These are phyloP conservation scores for Globisporangium heterothallicum DNA, from an alignment of 352 stramenopile species.

Conservation along the genomic window DNA sequence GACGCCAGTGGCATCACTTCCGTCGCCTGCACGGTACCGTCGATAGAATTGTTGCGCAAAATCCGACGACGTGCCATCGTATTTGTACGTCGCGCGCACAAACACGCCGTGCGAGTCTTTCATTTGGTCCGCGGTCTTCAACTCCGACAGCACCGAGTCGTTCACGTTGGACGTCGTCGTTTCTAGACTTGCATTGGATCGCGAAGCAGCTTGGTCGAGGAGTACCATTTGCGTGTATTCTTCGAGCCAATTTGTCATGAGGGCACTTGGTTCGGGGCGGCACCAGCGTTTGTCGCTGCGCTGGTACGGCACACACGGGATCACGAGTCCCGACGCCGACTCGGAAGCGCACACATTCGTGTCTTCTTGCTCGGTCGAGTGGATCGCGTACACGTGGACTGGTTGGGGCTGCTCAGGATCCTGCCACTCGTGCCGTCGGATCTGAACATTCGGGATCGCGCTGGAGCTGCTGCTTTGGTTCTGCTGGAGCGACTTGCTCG, in stretches of 20 bases:
- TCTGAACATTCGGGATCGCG: not conserved
- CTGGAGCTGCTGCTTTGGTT: not conserved
- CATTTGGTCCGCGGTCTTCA: not conserved
- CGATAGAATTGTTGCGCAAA: constrained; percentile 31
- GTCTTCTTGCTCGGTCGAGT: not conserved
- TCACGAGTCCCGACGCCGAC: not conserved
- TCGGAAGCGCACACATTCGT: not conserved
- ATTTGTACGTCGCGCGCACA: constrained; percentile 13
- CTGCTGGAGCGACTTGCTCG: not conserved
- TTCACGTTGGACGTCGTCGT: not conserved
- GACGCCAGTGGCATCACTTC: too few relatives aligned
- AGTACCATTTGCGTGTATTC: constrained; percentile 2
- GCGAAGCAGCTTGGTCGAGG: not conserved
- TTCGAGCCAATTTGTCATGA: constrained; percentile 12
- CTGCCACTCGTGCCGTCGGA: constrained; percentile 2
- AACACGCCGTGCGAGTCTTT: constrained; percentile 16
- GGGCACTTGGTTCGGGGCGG: not conserved
- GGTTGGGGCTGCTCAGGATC: not conserved
- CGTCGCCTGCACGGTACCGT: constrained; percentile 14
- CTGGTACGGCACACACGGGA: constrained; percentile 11
- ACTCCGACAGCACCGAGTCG: not conserved
- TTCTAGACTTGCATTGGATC: not conserved
- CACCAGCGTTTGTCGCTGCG: constrained; percentile 9
- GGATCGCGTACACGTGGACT: constrained; percentile 10
- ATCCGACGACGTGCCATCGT: constrained; percentile 25